Evolutionary conservation across 176 grass and related monocot species (phyloP).

Genomic region (Themeda triandra): DNA sequence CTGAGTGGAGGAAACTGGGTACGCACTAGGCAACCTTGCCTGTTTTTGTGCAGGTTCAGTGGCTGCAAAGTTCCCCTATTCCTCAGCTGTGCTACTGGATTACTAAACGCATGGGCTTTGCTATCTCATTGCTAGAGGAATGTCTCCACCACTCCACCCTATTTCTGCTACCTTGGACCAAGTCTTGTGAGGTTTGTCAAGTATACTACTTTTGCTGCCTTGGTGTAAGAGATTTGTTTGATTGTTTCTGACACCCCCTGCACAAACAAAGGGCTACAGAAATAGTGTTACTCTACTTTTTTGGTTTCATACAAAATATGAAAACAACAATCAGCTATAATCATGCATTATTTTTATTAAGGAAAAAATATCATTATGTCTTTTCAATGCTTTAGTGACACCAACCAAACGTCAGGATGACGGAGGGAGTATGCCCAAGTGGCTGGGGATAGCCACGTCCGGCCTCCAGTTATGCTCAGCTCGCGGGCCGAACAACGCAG

Average conservation of each 20-base stretch:
- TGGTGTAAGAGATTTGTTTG: conserved; percentile 21
- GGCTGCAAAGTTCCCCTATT: background rate
- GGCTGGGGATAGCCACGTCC: too few species aligned
- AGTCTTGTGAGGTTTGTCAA: conserved; percentile 3
- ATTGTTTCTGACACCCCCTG: conserved; percentile 18
- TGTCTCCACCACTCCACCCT: background rate
- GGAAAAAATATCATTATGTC: too few species aligned
- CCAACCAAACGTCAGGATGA: too few species aligned
- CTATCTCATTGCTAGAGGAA: background rate
- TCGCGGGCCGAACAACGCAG: too few species aligned
- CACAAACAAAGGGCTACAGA: background rate
- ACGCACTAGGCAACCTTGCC: too few species aligned
- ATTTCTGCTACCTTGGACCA: background rate
- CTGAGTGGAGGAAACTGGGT: background rate
- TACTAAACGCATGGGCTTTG: background rate
- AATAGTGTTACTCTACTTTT: too few species aligned
- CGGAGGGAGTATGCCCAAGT: too few species aligned
- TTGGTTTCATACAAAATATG: too few species aligned
- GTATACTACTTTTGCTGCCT: conserved; percentile 11
- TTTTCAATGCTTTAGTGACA: too few species aligned
- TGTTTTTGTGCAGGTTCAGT: background rate
- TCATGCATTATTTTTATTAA: too few species aligned
- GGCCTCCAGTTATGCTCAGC: too few species aligned
- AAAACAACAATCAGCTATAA: too few species aligned
- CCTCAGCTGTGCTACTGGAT: conserved; percentile 1